Conservation (phyloP, 768 basidiomycete species). For the Trametes cubensis region DNA sequence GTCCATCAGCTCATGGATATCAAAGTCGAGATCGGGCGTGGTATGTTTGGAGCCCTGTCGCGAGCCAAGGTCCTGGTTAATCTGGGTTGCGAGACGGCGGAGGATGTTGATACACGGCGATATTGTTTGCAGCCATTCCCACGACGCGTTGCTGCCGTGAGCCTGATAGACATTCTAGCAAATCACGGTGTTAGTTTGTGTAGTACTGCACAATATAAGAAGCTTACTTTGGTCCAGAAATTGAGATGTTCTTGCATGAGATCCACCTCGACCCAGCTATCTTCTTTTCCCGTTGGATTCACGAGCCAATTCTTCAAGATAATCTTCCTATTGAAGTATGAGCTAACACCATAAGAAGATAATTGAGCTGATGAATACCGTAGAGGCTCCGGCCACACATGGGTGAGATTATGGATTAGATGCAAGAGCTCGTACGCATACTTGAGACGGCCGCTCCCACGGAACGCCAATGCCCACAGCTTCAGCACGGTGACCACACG, state of each 20-base stretch:
- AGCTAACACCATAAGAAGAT: not conserved
- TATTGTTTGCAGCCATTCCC: conserved; percentile 39
- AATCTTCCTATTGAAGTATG: conserved; percentile 25
- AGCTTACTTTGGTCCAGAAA: conserved; percentile 37
- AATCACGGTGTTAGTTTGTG: too few relatives aligned
- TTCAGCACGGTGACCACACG: conserved; percentile 31
- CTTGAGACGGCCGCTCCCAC: conserved; percentile 33
- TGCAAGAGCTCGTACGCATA: conserved; percentile 31
- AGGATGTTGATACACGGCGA: conserved; percentile 36
- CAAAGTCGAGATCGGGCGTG: conserved; percentile 32
- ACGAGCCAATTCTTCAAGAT: conserved; percentile 40
- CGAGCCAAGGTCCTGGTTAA: conserved; percentile 33
- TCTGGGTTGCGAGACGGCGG: conserved; percentile 28
- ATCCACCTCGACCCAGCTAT: conserved; percentile 34
- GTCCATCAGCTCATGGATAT: conserved; percentile 33
- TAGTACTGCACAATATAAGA: not conserved
- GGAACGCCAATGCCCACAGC: conserved; percentile 29
- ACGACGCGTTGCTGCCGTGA: conserved; percentile 38
- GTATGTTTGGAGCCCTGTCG: conserved; percentile 38
- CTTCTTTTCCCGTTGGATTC: conserved; percentile 31
- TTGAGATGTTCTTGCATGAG: conserved; percentile 40
- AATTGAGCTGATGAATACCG: conserved; percentile 7
- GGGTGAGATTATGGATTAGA: conserved; percentile 22
- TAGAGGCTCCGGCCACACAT: conserved; percentile 25
- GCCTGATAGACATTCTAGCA: conserved; percentile 35